Evolutionary conservation across 129 eudicot species (phyloP).

Genomic region (Lactuca saligna): DNA sequence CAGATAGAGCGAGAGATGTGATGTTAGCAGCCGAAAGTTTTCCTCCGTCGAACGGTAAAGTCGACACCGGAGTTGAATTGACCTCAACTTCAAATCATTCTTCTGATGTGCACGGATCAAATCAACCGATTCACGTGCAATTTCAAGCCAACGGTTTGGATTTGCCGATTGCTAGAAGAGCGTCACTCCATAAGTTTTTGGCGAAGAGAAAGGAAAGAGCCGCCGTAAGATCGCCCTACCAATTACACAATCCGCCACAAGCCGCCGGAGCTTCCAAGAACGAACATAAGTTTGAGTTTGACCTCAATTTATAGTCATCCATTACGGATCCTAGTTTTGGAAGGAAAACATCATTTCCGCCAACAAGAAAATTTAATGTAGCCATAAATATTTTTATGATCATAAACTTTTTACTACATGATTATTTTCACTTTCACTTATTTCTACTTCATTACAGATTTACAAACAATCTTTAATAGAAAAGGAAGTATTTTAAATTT

Average conservation of each 20-base stretch:
- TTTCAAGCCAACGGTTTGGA: constrained; percentile 28
- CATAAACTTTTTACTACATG: too few relatives aligned
- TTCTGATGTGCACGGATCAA: not conserved
- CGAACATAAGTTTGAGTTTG: constrained; percentile 38
- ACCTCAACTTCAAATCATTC: not conserved
- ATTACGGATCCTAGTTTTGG: not conserved
- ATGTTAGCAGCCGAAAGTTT: constrained; percentile 32
- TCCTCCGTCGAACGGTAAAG: not conserved
- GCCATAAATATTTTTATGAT: not conserved
- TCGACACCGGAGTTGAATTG: constrained; percentile 13
- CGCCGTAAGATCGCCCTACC: constrained; percentile 37
- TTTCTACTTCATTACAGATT: not conserved
- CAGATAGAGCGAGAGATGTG: constrained; percentile 42
- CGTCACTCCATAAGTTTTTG: constrained; percentile 60
- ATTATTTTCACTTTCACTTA: not conserved
- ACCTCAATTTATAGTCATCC: constrained; percentile 38
- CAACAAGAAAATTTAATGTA: not conserved
- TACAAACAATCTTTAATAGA: not conserved
- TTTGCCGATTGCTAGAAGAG: constrained; percentile 65
- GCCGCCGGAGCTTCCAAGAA: constrained; percentile 19
- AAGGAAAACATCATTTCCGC: not conserved
- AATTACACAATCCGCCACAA: constrained; percentile 16
- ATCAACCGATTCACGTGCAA: constrained; percentile 1
- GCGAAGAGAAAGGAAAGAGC: constrained; percentile 71
- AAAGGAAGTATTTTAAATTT: too few relatives aligned